phyloP scores from a whole-genome alignment of 2,329 filamentous ascomycete species.

The Beauveria sp. region DNA sequence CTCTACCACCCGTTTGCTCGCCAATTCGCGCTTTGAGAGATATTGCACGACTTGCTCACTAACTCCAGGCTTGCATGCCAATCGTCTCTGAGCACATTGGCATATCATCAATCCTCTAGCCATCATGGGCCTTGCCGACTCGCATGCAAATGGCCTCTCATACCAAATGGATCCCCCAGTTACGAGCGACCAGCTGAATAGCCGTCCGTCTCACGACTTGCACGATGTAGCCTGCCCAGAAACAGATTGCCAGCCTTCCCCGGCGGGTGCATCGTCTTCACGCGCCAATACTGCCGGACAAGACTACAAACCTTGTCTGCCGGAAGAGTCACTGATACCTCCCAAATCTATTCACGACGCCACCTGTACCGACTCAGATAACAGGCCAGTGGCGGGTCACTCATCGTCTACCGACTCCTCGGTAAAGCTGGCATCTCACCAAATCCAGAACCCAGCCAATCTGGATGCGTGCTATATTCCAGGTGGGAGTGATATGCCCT shows the following conservation, averaged over 20 bases:
- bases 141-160: not conserved
- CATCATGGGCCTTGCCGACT: not conserved
- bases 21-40: too few relatives aligned
- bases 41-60: too few relatives aligned
- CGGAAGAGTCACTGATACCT: not conserved
- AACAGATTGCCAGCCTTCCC: not conserved
- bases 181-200: constrained; percentile 5
- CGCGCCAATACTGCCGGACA: not conserved
- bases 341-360: not conserved
- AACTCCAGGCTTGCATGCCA: too few relatives aligned
- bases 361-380: not conserved
- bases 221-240: constrained; percentile 6
- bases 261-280: not conserved
- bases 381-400: not conserved
- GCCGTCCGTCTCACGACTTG: constrained; percentile 2
- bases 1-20: too few relatives aligned
- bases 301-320: not conserved
- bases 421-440: not conserved
- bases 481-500: not conserved
- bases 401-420: not conserved
- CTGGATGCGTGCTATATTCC: not conserved
- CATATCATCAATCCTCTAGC: not conserved
- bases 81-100: not conserved
- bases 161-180: constrained; percentile 4
- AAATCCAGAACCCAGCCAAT: not conserved